Base-by-base conservation (phyloP, 1,284 basidiomycete genomes). In the Pseudozyma sp. region DNA sequence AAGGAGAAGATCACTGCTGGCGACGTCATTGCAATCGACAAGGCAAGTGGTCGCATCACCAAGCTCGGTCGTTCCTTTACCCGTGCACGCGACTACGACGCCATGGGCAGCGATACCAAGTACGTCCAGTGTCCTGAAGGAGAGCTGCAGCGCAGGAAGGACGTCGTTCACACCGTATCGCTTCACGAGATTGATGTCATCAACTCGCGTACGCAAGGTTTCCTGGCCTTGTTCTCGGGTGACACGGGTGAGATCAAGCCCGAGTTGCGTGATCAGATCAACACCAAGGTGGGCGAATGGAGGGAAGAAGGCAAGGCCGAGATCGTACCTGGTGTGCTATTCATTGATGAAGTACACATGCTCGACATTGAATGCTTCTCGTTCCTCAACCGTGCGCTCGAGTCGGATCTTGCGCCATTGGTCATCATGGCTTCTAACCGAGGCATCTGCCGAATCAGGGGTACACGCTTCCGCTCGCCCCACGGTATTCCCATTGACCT, bases 191-290 rank as follows among this genome's bases (percentile, higher is more conserved):
- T 99, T 80, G 97, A 99, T 83, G 96, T 98, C 57, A 98, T 99
- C 88, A 99, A 99, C 88, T 95, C 93, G 77, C 89, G 96, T 54
- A 98, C 96, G 21, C 97, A 99, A 88, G 96, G 89, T 12, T 90
- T 90, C 86, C 82, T 90, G 12, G 89, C 89, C 1, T 85, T 90
- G n/a, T 88, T 88, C 45, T 87, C 72, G 3, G 77, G 96, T 25
- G 96, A 98, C 86, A 99, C 97, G 1, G 96, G 97, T 39, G 96
- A 99, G 87, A 98, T 99, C 86, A 98, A 98, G 87, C 93, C 95
- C 34, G 96, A 98, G 85, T 87, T 99, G 68, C 90, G 96, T 52
- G 94, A 93, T 80, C 95, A 98, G 86, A 98, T 98, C 86, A 95
- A 99, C 86, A 90, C 91, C 57, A 98, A 98, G 86, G 95, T 99